Base-by-base conservation (phyloP, 75 land plant species). In the Gnetum montanum region DNA sequence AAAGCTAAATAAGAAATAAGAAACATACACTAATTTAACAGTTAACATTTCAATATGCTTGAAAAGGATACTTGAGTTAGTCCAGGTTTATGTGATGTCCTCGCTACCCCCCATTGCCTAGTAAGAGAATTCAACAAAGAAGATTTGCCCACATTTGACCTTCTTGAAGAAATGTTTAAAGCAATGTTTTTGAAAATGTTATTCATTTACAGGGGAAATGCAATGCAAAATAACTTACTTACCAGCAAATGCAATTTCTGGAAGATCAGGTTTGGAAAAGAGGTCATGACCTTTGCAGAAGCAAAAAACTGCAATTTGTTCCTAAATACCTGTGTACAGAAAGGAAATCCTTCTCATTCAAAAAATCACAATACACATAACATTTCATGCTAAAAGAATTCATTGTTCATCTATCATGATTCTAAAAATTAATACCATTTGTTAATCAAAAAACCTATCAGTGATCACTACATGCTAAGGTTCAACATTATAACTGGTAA, bases 161-260 rank as follows among this genome's bases (percentile, higher is more conserved):
- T 77, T 30, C 99, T 96, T 94, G 59, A 24, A 45, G 45, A 33
- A 31, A 43, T n/a, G 34, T 59, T 31, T 18, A 22, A 43, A 13
- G 29, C 34, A 4, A 20, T 57, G 20, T 8, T 8, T n/a, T 3
- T 8, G n/a, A n/a, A n/a, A n/a, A n/a, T n/a, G n/a, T n/a, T n/a
- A n/a, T n/a, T n/a, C n/a, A n/a, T n/a, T n/a, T n/a, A n/a, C n/a
- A n/a, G n/a, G n/a, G n/a, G n/a, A n/a, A n/a, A n/a, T n/a, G n/a
- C n/a, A n/a, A n/a, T n/a, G n/a, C n/a, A n/a, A n/a, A n/a, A n/a
- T n/a, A 40, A 60, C 16, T 53, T 43, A 2, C 4, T n/a, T 61
- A 95, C 99, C 99, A 74, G 99, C 99, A 84, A 95, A 95, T 60
- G 99, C 99, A 63, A 95, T 87, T 72, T 95, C 99, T 45, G 97